phyloP scores from a whole-genome alignment of 2,329 filamentous ascomycete genomes.

The Claviceps fusiformis region DNA sequence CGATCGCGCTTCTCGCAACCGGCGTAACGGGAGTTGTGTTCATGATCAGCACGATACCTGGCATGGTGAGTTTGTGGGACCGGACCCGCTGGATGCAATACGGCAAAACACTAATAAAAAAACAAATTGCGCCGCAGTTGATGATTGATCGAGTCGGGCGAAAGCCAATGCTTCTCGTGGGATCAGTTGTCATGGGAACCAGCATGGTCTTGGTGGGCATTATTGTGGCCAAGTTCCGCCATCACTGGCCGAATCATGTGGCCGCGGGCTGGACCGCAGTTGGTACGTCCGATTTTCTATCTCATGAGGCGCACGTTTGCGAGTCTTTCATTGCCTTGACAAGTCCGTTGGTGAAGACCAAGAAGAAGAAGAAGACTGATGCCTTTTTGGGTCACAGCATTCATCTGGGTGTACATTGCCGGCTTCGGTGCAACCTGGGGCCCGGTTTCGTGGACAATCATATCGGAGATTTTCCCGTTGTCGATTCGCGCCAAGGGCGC shows the following conservation, averaged over 20 bases:
- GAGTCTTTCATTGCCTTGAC: too few species aligned
- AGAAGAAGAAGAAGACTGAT: neutral
- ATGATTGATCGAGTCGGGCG: constrained; percentile 26
- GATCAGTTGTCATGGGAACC: constrained; percentile 17
- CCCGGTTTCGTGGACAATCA: constrained; percentile 33
- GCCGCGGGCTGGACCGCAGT: constrained; percentile 17
- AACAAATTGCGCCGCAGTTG: neutral
- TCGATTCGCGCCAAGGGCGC: constrained; percentile 16
- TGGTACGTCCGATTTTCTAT: neutral
- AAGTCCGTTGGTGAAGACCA: too few species aligned
- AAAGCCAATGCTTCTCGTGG: constrained; percentile 1
- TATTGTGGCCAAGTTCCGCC: constrained; percentile 23
- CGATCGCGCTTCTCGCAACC: constrained; percentile 49
- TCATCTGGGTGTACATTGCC: constrained; percentile 37
- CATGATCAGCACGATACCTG: constrained; percentile 29
- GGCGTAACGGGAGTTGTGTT: constrained; percentile 60
- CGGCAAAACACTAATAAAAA: too few species aligned
- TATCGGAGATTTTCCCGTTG: constrained; percentile 32
- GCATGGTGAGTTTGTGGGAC: constrained; percentile 11
- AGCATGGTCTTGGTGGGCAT: constrained; percentile 26
- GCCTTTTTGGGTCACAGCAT: constrained; percentile 6
- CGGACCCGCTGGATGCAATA: neutral
- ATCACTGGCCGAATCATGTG: constrained; percentile 25
- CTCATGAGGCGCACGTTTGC: neutral
- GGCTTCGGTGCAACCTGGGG: constrained; percentile 29